Conservation (phyloP, 257 asterid species). For the Solanum gandarillasii region DNA sequence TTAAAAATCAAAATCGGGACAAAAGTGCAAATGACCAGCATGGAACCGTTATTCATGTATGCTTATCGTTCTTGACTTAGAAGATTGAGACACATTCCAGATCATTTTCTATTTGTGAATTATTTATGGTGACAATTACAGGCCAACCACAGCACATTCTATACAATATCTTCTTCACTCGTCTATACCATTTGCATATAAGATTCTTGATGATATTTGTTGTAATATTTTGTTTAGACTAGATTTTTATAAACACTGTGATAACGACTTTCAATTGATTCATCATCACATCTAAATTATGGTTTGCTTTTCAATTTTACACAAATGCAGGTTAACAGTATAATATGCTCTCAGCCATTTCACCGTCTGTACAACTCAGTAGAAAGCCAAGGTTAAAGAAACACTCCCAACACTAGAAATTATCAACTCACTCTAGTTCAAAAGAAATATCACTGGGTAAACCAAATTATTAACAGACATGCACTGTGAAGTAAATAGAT, state of each 20-base stretch:
- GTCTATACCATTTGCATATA: neutral
- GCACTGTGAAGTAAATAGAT: neutral
- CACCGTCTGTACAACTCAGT: neutral
- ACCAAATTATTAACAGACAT: slow-evolving; percentile 2
- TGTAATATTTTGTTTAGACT: neutral
- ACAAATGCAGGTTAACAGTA: neutral
- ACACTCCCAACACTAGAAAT: neutral
- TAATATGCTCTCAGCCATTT: neutral
- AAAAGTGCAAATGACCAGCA: neutral
- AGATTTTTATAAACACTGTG: neutral
- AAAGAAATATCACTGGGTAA: neutral
- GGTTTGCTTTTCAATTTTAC: neutral
- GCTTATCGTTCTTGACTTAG: neutral
- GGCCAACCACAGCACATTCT: neutral
- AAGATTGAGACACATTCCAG: neutral
- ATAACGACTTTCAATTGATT: neutral
- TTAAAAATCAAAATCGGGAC: neutral
- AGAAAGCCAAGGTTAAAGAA: neutral
- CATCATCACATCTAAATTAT: neutral
- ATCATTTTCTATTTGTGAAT: neutral
- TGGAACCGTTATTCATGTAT: neutral
- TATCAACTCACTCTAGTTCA: neutral
- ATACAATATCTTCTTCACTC: neutral
- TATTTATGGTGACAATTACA: neutral
- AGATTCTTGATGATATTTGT: neutral